These are phyloP conservation scores for Pichia thaimueangensis DNA, from an alignment of 805 yeast species.

Conservation along the genomic window DNA sequence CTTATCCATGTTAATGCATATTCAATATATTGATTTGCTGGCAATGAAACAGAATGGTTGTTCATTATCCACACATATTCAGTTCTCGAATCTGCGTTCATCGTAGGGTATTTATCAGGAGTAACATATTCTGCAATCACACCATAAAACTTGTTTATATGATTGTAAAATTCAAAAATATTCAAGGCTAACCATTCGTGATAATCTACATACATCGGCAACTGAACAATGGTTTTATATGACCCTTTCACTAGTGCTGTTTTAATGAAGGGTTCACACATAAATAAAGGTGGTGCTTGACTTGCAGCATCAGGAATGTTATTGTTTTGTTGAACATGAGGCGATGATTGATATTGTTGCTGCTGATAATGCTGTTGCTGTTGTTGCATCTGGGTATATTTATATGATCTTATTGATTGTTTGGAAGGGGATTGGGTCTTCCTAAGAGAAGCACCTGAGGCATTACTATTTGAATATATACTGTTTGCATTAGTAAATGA, in stretches of 20 bases:
- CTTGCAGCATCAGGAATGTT: conserved; percentile 15
- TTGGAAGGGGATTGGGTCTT: conserved; percentile 41
- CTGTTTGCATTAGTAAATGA: conserved; percentile 12
- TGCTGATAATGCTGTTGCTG: conserved; percentile 24
- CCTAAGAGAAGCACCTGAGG: conserved; percentile 42
- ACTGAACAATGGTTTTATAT: conserved; percentile 88
- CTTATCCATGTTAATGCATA: conserved; percentile 87
- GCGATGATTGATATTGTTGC: conserved; percentile 17
- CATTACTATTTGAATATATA: conserved; percentile 35
- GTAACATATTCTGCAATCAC: conserved; percentile 88
- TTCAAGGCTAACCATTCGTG: conserved; percentile 96
- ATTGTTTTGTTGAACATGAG: conserved; percentile 11
- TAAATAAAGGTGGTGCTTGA: conserved; percentile 51
- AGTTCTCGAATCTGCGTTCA: conserved; percentile 92
- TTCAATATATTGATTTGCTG: conserved; percentile 91
- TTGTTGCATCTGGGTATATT: conserved; percentile 10
- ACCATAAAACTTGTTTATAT: conserved; percentile 81
- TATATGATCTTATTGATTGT: conserved; percentile 34
- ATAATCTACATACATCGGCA: conserved; percentile 89
- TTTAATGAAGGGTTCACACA: conserved; percentile 89
- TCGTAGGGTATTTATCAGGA: conserved; percentile 81
- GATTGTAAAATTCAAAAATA: conserved; percentile 81
- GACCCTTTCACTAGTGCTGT: conserved; percentile 96
- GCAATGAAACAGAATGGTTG: conserved; percentile 76
- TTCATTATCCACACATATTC: conserved; percentile 80